A percentile compares a stretch with the other conserved stretches of the same genome.
phyloP scores from a whole-genome alignment of 345 rosid species.

The Eucalyptus microcorys region DNA sequence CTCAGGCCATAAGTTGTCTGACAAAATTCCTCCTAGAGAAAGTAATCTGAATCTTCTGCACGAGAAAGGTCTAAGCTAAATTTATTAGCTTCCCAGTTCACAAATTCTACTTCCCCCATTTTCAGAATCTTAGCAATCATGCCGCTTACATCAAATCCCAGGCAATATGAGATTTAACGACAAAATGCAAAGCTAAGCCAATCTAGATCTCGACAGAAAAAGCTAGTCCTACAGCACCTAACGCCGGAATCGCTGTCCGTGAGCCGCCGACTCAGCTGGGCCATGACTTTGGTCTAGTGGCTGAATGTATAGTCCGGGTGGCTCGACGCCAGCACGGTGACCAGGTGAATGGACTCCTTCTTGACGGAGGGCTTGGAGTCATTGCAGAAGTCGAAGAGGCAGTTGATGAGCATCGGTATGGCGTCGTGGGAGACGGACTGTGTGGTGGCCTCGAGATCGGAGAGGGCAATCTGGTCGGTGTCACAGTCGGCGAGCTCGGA shows the following conservation, averaged over 20 bases:
- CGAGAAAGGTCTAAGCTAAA: background rate
- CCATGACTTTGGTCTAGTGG: slow-evolving; percentile 60
- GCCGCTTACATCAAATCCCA: background rate
- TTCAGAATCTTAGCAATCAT: background rate
- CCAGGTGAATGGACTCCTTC: slow-evolving; percentile 66
- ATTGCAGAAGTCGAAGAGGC: slow-evolving; percentile 71
- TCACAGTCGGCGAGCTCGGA: slow-evolving; percentile 83
- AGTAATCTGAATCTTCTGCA: background rate
- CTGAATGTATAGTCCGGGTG: slow-evolving; percentile 54
- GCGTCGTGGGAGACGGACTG: slow-evolving; percentile 58
- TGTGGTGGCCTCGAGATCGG: slow-evolving; percentile 67
- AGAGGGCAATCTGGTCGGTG: slow-evolving; percentile 82
- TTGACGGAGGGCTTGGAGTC: slow-evolving; percentile 84
- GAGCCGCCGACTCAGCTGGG: slow-evolving; percentile 21
- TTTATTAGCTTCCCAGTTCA: background rate
- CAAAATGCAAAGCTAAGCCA: background rate
- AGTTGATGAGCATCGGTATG: slow-evolving; percentile 77
- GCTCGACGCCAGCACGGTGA: slow-evolving; percentile 41
- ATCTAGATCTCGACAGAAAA: background rate
- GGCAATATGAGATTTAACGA: background rate
- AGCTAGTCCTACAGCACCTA: background rate
- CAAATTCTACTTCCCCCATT: background rate
- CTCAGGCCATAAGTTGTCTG: background rate
- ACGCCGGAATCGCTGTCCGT: background rate
- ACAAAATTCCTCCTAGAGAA: background rate